Percentiles rank a stretch among this genome's conserved stretches.
phyloP scores from a whole-genome alignment of 2,329 filamentous ascomycete genomes.

The Fusarium sp. region DNA sequence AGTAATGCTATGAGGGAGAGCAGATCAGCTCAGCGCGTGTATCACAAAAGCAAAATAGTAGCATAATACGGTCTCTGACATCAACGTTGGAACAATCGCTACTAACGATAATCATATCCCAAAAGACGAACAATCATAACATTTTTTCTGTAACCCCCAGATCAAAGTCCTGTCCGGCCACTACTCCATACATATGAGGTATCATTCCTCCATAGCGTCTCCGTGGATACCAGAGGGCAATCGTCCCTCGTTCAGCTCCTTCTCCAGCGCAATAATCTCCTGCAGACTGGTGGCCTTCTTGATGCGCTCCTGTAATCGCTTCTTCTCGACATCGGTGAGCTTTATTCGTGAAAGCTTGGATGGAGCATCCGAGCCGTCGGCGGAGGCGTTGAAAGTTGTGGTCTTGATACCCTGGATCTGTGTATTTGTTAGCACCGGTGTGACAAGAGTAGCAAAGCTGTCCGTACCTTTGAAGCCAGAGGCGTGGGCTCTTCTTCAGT shows the following conservation, averaged over 20 bases:
- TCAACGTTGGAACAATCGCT: slow-evolving; percentile 6
- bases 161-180: slow-evolving; percentile 16
- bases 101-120: slow-evolving; percentile 25
- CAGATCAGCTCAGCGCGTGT: background rate
- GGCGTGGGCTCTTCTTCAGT: slow-evolving; percentile 81
- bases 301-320: slow-evolving; percentile 87
- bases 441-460: background rate
- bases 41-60: background rate
- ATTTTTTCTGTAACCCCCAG: slow-evolving; percentile 31
- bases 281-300: slow-evolving; percentile 88
- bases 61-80: background rate
- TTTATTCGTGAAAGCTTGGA: slow-evolving; percentile 82
- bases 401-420: slow-evolving; percentile 89
- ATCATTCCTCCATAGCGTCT: slow-evolving; percentile 72
- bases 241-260: slow-evolving; percentile 89
- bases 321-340: slow-evolving; percentile 89
- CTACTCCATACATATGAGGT: slow-evolving; percentile 9
- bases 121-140: slow-evolving; percentile 30
- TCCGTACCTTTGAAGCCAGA: slow-evolving; percentile 76
- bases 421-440: slow-evolving; percentile 19
- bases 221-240: slow-evolving; percentile 77
- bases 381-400: slow-evolving; percentile 72
- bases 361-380: slow-evolving; percentile 60
- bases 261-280: slow-evolving; percentile 91
- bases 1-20: background rate